Conservation (phyloP, 306 rosid species). For the Cucumis cinereus region DNA sequence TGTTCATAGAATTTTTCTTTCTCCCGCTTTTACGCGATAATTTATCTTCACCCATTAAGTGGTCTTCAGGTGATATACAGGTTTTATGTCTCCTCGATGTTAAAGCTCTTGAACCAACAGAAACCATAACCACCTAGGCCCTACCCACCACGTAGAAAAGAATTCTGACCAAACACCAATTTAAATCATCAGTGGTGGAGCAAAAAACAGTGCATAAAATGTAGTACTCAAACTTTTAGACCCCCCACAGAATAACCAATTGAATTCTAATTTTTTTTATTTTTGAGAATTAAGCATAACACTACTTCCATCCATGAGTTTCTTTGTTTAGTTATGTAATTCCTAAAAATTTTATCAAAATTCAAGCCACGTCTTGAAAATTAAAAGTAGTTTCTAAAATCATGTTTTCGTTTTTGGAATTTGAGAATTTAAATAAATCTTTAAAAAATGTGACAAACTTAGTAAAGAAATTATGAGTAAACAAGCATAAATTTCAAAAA, state of each 20-base stretch:
- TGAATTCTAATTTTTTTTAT: not conserved
- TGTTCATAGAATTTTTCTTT: conserved; percentile 26
- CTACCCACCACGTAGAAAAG: conserved; percentile 5
- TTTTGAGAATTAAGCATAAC: not conserved
- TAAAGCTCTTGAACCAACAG: conserved; percentile 41
- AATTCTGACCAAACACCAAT: not conserved
- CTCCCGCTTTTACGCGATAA: conserved; percentile 13
- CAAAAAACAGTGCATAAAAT: not conserved
- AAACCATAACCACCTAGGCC: conserved; percentile 26
- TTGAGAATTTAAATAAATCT: too few species aligned
- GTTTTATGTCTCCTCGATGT: conserved; percentile 16
- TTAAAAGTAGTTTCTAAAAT: not conserved
- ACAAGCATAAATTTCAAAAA: too few species aligned
- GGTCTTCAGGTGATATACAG: conserved; percentile 7
- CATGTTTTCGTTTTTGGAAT: not conserved
- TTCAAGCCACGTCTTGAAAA: not conserved
- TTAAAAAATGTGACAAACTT: not conserved
- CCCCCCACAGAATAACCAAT: not conserved
- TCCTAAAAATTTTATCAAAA: not conserved
- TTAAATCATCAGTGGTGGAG: not conserved
- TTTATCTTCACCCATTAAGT: conserved; percentile 35
- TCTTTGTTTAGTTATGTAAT: not conserved
- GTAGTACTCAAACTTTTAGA: not conserved
- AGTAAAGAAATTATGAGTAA: not conserved
- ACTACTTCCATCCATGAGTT: not conserved